A percentile compares a stretch with the other conserved stretches of the same genome.
phyloP scores from a whole-genome alignment of 306 rosid species.

The Astragalus glycyphyllos region DNA sequence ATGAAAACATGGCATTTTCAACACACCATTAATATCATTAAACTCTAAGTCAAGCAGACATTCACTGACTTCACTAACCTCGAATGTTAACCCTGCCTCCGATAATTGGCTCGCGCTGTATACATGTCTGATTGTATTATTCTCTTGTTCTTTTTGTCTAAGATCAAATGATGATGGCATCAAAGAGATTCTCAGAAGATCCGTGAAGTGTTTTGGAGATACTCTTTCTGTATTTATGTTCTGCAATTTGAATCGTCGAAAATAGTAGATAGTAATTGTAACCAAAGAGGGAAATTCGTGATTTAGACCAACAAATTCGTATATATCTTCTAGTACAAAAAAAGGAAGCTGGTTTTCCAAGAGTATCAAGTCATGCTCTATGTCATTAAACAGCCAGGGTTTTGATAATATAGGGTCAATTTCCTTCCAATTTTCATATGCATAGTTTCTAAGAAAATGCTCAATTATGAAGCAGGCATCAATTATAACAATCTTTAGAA shows the following conservation, averaged over 20 bases:
- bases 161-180: background rate
- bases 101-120: constrained; percentile 28
- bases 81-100: constrained; percentile 44
- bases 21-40: background rate
- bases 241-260: background rate
- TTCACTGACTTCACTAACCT: background rate
- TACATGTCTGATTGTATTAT: background rate
- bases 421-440: background rate
- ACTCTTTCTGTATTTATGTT: background rate
- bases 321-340: background rate
- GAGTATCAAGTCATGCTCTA: background rate
- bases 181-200: background rate
- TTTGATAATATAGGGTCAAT: constrained; percentile 23
- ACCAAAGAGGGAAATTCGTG: too few relatives aligned
- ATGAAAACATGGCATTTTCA: constrained; percentile 41
- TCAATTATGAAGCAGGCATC: background rate
- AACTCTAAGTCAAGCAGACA: constrained; percentile 38
- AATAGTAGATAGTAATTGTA: background rate
- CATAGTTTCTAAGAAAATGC: background rate
- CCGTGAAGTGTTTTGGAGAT: constrained; percentile 13
- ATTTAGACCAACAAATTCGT: constrained; percentile 9
- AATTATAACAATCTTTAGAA: too few relatives aligned
- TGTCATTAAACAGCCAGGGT: background rate
- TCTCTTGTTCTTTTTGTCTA: background rate
- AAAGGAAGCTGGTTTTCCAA: constrained; percentile 37